Percentiles rank a stretch among this genome's conserved stretches.
Evolutionary conservation across 2,329 filamentous ascomycete genomes (phyloP).

Genomic region (Ascochyta viciae-villosae): DNA sequence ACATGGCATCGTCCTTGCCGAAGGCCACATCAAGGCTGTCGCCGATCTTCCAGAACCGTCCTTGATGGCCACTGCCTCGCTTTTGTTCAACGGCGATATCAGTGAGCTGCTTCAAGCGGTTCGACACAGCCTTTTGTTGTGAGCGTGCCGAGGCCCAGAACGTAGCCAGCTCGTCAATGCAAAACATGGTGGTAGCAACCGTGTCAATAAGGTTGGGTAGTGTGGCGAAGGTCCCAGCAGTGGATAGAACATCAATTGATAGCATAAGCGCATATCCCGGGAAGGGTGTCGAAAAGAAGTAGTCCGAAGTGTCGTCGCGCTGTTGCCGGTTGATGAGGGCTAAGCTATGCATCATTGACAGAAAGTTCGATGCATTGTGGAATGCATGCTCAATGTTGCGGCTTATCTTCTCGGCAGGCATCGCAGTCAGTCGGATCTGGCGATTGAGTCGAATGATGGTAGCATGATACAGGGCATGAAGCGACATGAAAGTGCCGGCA

Average conservation of each 20-base stretch:
- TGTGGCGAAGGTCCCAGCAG: slow-evolving; percentile 56
- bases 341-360: slow-evolving; percentile 44
- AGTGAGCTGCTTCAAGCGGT: slow-evolving; percentile 55
- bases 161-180: slow-evolving; percentile 62
- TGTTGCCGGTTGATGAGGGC: slow-evolving; percentile 35
- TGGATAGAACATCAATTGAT: slow-evolving; percentile 71
- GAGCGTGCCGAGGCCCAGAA: slow-evolving; percentile 67
- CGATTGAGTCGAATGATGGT: slow-evolving; percentile 71
- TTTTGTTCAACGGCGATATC: slow-evolving; percentile 49
- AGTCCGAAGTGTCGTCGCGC: slow-evolving; percentile 40
- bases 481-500: slow-evolving; percentile 66
- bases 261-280: slow-evolving; percentile 68
- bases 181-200: slow-evolving; percentile 60
- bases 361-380: slow-evolving; percentile 37
- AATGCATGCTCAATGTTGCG: slow-evolving; percentile 44
- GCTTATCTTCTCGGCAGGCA: slow-evolving; percentile 36
- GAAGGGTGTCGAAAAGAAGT: slow-evolving; percentile 62
- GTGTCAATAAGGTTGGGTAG: slow-evolving; percentile 63
- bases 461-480: slow-evolving; percentile 72
- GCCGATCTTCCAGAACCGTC: slow-evolving; percentile 48
- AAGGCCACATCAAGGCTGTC: slow-evolving; percentile 52
- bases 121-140: slow-evolving; percentile 59
- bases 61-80: slow-evolving; percentile 31
- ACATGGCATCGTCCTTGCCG: slow-evolving; percentile 54
- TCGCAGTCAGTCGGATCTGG: slow-evolving; percentile 51